Evolutionary conservation across 495 filamentous ascomycete genomes (phyloP), one percentile per base, ranked within the genome.

Genomic region (Hypoxylon fragiforme): DNA sequence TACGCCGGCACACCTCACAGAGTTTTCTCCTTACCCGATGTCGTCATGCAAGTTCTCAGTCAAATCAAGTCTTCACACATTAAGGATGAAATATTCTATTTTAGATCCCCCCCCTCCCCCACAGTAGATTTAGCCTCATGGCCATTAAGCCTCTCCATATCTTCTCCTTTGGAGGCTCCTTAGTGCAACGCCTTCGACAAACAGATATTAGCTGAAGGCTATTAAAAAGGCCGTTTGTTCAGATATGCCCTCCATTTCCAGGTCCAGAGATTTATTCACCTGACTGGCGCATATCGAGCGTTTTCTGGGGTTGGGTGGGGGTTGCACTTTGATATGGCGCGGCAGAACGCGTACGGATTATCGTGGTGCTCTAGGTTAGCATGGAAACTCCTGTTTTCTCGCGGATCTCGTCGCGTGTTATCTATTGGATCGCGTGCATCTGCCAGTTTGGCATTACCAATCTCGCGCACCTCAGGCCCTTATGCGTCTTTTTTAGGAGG

Each of bases 111-210:
- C n/a, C n/a, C n/a, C n/a, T n/a, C n/a, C n/a, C n/a, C n/a, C n/a
- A n/a, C n/a, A n/a, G n/a, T n/a, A n/a, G n/a, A n/a, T n/a, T n/a
- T n/a, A n/a, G n/a, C n/a, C n/a, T n/a, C n/a, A n/a, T n/a, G n/a
- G n/a, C n/a, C 21, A 44, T 55, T 37, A 36, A 75, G 54, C 26
- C 67, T 30, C 54, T 81, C 78, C 71, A 79, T 81, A 35, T 76
- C 72, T 47, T 67, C 26, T 19, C 79, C 72, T 83, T 83, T 11
- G 72, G 60, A 65, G 76, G 75, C 3, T 71, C 74, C 30, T 67
- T 62, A 7, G 81, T 56, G 9, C 78, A 54, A 57, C 80, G 44
- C 68, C 81, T 85, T 83, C 81, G 44, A 82, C 81, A 48, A 68
- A 78, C 3, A 71, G 66, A 56, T 82, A 81, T 3, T 62, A 64